Percentiles rank a stretch among this genome's conserved stretches.
Evolutionary conservation across 306 rosid species (phyloP).

Genomic region (Adenanthera pavonina): DNA sequence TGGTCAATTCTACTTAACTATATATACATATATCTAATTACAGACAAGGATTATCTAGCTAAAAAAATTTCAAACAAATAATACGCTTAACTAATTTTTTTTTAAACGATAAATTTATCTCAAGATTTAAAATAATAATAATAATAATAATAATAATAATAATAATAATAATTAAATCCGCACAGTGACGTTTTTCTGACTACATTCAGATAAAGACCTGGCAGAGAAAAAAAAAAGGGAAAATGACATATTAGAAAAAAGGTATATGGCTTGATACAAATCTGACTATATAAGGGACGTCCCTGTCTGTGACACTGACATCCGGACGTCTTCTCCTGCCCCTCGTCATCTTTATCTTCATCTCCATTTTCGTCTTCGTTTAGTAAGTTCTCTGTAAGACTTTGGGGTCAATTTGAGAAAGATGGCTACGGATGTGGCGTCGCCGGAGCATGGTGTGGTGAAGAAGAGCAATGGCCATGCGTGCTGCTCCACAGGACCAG

Average conservation of each 20-base stretch:
- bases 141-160: neutral
- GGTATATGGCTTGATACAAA: too few relatives aligned
- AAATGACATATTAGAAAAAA: too few relatives aligned
- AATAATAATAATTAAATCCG: neutral
- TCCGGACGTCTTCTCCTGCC: neutral
- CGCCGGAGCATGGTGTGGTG: conserved; percentile 3
- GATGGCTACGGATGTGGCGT: conserved; percentile 24
- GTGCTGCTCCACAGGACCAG: conserved; percentile 81
- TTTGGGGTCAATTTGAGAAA: neutral
- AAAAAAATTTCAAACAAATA: too few relatives aligned
- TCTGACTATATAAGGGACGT: too few relatives aligned
- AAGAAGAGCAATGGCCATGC: conserved; percentile 23
- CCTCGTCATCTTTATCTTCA: neutral
- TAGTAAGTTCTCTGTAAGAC: neutral
- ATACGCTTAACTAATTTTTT: too few relatives aligned
- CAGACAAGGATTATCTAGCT: too few relatives aligned
- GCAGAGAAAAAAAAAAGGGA: neutral
- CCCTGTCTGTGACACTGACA: neutral
- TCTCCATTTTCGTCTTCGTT: neutral
- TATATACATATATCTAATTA: too few relatives aligned
- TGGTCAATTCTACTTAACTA: too few relatives aligned
- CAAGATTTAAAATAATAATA: too few relatives aligned
- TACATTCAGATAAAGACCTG: neutral
- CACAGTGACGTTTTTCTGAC: neutral
- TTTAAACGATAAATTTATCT: too few relatives aligned